phyloP scores from a whole-genome alignment of 495 filamentous ascomycete genomes.

The Cetradonia linearis region DNA sequence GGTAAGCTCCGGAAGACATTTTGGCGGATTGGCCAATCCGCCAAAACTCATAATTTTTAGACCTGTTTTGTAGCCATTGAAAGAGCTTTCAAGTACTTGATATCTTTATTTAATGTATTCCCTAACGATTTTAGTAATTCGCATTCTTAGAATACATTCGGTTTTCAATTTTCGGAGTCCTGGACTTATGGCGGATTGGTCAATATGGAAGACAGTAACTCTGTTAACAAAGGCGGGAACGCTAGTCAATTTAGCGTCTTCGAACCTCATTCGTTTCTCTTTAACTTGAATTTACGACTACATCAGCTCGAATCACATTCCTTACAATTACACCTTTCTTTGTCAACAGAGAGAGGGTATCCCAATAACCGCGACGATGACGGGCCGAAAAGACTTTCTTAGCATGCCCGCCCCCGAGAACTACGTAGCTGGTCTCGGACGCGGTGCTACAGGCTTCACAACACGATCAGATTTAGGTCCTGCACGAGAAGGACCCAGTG shows the following conservation, averaged over 20 bases:
- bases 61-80: too few species aligned
- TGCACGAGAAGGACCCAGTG: conserved; percentile 89
- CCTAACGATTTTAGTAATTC: too few species aligned
- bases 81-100: too few species aligned
- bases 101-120: too few species aligned
- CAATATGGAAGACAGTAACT: too few species aligned
- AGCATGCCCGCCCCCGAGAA: conserved; percentile 89
- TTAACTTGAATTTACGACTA: neutral
- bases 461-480: conserved; percentile 95
- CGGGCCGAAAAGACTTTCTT: conserved; percentile 79
- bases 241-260: neutral
- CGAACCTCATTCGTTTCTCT: neutral
- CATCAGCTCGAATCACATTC: neutral
- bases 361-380: conserved; percentile 25
- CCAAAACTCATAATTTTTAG: too few species aligned
- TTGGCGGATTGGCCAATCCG: too few species aligned
- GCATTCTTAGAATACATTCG: too few species aligned
- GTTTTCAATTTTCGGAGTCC: too few species aligned
- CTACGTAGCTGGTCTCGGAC: conserved; percentile 94
- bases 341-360: neutral
- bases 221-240: neutral
- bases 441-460: conserved; percentile 96
- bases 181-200: too few species aligned
- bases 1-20: too few species aligned
- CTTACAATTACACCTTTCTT: neutral